Evolutionary conservation across 768 basidiomycete genomes (phyloP).

Genomic region (Tephrocybe rancida): DNA sequence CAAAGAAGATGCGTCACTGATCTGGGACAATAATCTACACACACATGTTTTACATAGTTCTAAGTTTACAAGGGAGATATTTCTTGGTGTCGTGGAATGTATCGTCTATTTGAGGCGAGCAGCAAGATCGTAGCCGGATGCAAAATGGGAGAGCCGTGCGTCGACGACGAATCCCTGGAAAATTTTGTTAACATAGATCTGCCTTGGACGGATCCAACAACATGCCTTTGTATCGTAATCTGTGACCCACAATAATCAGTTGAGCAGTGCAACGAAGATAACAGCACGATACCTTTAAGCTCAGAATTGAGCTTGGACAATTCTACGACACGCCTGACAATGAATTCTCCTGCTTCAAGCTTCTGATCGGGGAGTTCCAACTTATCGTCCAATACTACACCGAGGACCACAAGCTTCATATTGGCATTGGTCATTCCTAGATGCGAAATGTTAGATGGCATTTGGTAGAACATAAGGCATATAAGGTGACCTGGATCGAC

Average conservation of each 20-base stretch:
- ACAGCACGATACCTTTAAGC: slow-evolving; percentile 59
- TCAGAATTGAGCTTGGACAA: slow-evolving; percentile 61
- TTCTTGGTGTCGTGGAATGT: neutral
- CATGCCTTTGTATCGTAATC: slow-evolving; percentile 63
- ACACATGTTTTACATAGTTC: neutral
- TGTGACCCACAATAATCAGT: slow-evolving; percentile 22
- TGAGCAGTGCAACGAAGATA: slow-evolving; percentile 5
- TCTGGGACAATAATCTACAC: neutral
- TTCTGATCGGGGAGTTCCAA: slow-evolving; percentile 73
- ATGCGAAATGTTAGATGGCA: slow-evolving; percentile 1
- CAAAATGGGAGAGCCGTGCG: slow-evolving; percentile 77
- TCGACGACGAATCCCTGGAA: slow-evolving; percentile 68
- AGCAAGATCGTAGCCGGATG: slow-evolving; percentile 66
- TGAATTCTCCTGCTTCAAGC: slow-evolving; percentile 87
- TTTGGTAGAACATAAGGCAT: neutral
- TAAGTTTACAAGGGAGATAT: neutral
- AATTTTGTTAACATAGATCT: neutral
- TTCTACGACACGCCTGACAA: slow-evolving; percentile 72
- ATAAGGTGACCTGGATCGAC: slow-evolving; percentile 63
- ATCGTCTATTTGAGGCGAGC: slow-evolving; percentile 25
- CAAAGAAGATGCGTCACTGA: slow-evolving; percentile 53
- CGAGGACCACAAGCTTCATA: slow-evolving; percentile 83
- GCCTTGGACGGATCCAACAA: neutral
- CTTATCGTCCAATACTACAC: slow-evolving; percentile 65
- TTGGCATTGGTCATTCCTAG: slow-evolving; percentile 93